Percentiles rank a stretch among this genome's conserved stretches.
Conservation (phyloP, 2,329 filamentous ascomycete species). For the Fusarium aywerte region DNA sequence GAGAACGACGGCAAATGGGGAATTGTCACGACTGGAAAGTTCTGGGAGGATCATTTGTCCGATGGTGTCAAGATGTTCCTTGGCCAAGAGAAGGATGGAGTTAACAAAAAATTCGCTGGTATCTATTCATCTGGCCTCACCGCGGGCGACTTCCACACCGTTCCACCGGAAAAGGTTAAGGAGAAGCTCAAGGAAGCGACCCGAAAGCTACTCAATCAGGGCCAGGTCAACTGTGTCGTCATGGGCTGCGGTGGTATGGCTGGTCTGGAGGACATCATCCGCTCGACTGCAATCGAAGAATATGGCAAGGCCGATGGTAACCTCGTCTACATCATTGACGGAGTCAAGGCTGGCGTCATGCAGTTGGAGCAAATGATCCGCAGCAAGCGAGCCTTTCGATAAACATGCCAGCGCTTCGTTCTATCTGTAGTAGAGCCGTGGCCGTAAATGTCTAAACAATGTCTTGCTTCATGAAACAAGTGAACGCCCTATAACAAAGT, state of each 20-base stretch:
- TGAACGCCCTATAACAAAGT: background rate
- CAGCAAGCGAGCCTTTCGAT: slow-evolving; percentile 55
- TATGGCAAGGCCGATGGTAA: slow-evolving; percentile 68
- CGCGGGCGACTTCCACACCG: slow-evolving; percentile 81
- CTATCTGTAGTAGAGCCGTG: slow-evolving; percentile 11
- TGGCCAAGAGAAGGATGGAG: slow-evolving; percentile 56
- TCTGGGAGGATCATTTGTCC: slow-evolving; percentile 80
- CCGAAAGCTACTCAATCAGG: slow-evolving; percentile 67
- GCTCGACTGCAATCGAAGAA: slow-evolving; percentile 72
- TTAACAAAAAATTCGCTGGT: slow-evolving; percentile 72
- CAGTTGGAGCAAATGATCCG: slow-evolving; percentile 67
- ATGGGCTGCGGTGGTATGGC: slow-evolving; percentile 94
- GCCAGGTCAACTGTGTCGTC: slow-evolving; percentile 72
- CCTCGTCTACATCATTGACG: slow-evolving; percentile 78
- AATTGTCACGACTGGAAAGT: slow-evolving; percentile 87
- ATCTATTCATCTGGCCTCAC: slow-evolving; percentile 84
- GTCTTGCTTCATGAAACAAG: slow-evolving; percentile 7
- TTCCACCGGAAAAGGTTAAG: slow-evolving; percentile 71
- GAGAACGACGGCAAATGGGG: slow-evolving; percentile 70
- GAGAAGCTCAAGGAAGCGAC: slow-evolving; percentile 76
- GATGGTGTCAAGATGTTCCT: slow-evolving; percentile 73
- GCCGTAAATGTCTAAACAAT: slow-evolving; percentile 5
- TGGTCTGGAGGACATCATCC: slow-evolving; percentile 81
- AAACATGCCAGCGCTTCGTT: slow-evolving; percentile 13
- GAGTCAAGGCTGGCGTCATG: slow-evolving; percentile 75